A percentile compares a stretch with the other conserved stretches of the same genome.
These are phyloP conservation scores for Aspergillus glaucus DNA, from an alignment of 2,329 filamentous ascomycete genomes.

Conservation along the genomic window DNA sequence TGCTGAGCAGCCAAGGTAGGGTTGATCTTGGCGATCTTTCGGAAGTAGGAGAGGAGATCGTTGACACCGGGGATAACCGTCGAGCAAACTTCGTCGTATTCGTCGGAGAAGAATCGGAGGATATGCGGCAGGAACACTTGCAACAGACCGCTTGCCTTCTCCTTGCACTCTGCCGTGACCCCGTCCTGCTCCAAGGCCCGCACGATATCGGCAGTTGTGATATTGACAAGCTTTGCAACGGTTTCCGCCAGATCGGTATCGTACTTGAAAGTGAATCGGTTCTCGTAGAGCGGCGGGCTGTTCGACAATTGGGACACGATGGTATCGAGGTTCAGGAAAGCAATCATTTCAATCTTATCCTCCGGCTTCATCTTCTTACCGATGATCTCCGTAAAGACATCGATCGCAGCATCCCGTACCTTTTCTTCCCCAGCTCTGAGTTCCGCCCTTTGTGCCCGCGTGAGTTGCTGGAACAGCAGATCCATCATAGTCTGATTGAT, in stretches of 20 bases:
- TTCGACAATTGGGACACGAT: conserved; percentile 81
- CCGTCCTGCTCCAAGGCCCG: conserved; percentile 69
- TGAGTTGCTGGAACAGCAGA: conserved; percentile 78
- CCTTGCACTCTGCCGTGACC: conserved; percentile 55
- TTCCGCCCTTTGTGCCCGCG: conserved; percentile 58
- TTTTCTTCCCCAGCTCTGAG: conserved; percentile 67
- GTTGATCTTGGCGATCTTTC: conserved; percentile 63
- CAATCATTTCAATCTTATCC: conserved; percentile 91
- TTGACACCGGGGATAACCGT: conserved; percentile 90
- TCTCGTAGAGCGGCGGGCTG: conserved; percentile 72
- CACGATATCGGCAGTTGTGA: conserved; percentile 77
- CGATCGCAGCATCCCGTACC: conserved; percentile 83
- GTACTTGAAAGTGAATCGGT: conserved; percentile 75
- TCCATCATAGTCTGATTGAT: conserved; percentile 84
- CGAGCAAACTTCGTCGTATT: conserved; percentile 96
- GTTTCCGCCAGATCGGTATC: conserved; percentile 93
- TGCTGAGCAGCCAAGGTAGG: conserved; percentile 66
- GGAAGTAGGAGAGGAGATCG: conserved; percentile 83
- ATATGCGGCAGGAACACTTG: conserved; percentile 80
- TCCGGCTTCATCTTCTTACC: conserved; percentile 94
- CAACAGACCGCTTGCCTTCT: conserved; percentile 73
- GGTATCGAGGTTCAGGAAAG: conserved; percentile 77
- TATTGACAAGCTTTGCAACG: conserved; percentile 93
- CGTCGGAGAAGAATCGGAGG: conserved; percentile 90
- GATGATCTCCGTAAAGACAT: conserved; percentile 91